Evolutionary conservation across 768 basidiomycete genomes (phyloP).

Genomic region (Ramaria sp.): DNA sequence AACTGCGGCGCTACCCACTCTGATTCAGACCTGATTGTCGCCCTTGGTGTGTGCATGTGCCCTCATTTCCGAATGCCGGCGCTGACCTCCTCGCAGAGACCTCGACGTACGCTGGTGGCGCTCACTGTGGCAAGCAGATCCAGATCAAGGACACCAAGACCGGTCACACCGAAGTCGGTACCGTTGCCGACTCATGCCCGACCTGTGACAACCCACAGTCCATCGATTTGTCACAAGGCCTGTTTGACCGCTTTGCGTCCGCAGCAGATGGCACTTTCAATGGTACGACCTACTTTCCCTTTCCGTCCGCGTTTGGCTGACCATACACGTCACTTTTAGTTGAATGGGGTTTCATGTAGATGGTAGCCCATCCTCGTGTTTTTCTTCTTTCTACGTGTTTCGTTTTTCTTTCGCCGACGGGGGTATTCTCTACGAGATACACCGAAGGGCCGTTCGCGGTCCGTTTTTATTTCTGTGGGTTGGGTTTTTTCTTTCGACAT

Average conservation of each 20-base stretch:
- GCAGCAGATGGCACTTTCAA: constrained; percentile 41
- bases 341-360: constrained; percentile 16
- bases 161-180: constrained; percentile 48
- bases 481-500: not conserved
- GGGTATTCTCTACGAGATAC: not conserved
- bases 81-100: constrained; percentile 27
- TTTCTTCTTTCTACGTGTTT: not conserved
- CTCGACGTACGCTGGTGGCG: constrained; percentile 38
- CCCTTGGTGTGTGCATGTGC: constrained; percentile 38
- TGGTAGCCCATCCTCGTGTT: too few relatives aligned
- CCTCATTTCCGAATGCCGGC: not conserved
- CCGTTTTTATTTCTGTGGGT: too few relatives aligned
- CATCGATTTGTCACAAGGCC: constrained; percentile 62
- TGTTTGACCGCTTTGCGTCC: constrained; percentile 50
- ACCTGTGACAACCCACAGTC: constrained; percentile 56
- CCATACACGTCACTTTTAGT: constrained; percentile 15
- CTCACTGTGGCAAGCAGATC: constrained; percentile 55
- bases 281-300: constrained; percentile 29
- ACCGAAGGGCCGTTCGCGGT: not conserved
- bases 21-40: constrained; percentile 43
- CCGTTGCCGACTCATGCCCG: constrained; percentile 74
- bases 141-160: constrained; percentile 51
- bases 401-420: not conserved
- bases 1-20: constrained; percentile 28
- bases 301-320: not conserved